These are phyloP conservation scores for Kondoa malvinella DNA, from an alignment of 768 basidiomycete genomes.

Conservation along the genomic window DNA sequence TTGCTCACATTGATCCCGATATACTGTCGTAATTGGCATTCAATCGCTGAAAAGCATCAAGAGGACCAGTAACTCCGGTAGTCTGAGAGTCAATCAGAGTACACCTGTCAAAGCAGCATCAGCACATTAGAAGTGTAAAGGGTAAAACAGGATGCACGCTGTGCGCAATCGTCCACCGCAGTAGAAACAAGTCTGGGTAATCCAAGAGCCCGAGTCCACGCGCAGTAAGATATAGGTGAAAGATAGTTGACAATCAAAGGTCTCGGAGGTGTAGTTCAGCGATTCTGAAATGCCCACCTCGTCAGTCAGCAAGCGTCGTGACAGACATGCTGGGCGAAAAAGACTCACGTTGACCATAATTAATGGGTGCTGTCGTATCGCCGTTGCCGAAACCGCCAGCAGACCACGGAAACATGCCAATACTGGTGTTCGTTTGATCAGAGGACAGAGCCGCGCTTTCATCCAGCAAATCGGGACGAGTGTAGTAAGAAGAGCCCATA, in stretches of 20 bases:
- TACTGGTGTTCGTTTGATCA: background rate
- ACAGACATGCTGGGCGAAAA: too few species aligned
- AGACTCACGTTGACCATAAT: background rate
- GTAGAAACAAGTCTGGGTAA: background rate
- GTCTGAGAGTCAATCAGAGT: background rate
- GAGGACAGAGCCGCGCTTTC: background rate
- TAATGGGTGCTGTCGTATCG: background rate
- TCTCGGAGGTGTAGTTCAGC: background rate
- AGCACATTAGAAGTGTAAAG: background rate
- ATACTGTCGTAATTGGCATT: background rate
- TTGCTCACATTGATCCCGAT: background rate
- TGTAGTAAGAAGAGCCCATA: background rate
- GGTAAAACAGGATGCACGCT: background rate
- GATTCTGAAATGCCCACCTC: too few species aligned
- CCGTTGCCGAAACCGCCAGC: background rate
- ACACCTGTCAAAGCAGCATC: background rate
- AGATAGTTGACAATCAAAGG: background rate
- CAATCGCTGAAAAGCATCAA: background rate
- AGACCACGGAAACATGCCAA: background rate
- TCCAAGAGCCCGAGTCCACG: background rate
- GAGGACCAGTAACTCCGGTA: background rate
- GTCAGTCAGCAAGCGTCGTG: too few species aligned
- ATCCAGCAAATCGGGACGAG: background rate
- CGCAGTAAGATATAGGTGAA: background rate
- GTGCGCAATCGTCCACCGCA: background rate